Conservation (phyloP, 2,329 filamentous ascomycete species). For the Stemphylium beticola region DNA sequence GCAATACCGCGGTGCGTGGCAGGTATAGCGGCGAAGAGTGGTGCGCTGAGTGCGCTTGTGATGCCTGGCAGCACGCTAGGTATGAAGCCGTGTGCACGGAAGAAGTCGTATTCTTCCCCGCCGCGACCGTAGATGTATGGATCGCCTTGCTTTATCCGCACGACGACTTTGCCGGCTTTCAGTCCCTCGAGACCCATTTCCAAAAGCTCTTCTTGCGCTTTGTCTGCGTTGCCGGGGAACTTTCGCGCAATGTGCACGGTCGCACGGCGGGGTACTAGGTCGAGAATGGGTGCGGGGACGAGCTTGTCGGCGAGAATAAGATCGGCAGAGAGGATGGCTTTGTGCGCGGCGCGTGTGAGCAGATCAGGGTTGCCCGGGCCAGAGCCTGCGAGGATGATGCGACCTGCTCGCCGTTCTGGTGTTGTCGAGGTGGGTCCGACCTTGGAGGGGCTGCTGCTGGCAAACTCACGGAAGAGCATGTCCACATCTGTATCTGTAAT, state of each 20-base stretch:
- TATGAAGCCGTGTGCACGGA: slow-evolving; percentile 72
- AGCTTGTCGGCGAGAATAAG: slow-evolving; percentile 87
- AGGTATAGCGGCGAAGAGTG: slow-evolving; percentile 86
- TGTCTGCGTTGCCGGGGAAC: slow-evolving; percentile 95
- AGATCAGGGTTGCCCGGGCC: slow-evolving; percentile 93
- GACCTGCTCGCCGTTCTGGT: slow-evolving; percentile 58
- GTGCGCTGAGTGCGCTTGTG: slow-evolving; percentile 84
- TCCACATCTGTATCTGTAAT: slow-evolving; percentile 83
- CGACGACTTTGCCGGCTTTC: slow-evolving; percentile 74
- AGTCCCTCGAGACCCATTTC: slow-evolving; percentile 75
- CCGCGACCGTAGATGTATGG: slow-evolving; percentile 96
- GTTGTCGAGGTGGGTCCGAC: slow-evolving; percentile 28
- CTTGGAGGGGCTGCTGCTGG: slow-evolving; percentile 47
- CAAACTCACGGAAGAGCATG: slow-evolving; percentile 75
- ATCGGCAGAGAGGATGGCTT: slow-evolving; percentile 76
- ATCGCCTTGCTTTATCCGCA: slow-evolving; percentile 94
- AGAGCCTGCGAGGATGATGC: slow-evolving; percentile 86
- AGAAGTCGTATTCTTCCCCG: slow-evolving; percentile 89
- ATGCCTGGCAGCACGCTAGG: slow-evolving; percentile 84
- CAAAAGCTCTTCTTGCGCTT: slow-evolving; percentile 88
- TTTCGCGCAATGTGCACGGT: slow-evolving; percentile 92
- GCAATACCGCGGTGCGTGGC: slow-evolving; percentile 87
- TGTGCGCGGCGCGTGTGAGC: slow-evolving; percentile 80
- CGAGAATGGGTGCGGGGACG: slow-evolving; percentile 81
- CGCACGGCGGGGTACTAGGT: slow-evolving; percentile 87